Conservation (phyloP, 768 basidiomycete genomes). For the Exidia glandulosa region DNA sequence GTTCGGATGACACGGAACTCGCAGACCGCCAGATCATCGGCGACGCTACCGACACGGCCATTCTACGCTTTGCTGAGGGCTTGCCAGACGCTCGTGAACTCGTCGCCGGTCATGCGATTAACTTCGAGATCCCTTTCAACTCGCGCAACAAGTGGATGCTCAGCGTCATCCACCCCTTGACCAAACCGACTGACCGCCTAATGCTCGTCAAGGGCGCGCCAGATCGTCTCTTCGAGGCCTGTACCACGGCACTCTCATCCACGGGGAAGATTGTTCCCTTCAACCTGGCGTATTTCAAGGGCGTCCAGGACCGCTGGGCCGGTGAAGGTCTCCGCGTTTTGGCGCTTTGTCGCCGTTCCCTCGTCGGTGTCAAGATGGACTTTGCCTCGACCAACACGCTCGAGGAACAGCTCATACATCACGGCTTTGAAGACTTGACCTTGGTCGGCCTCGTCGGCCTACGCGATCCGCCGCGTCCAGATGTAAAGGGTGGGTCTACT, state of each 20-base stretch:
- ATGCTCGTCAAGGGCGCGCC: conserved; percentile 49
- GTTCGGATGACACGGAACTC: conserved; percentile 13
- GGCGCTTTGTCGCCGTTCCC: conserved; percentile 26
- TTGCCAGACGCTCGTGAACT: conserved; percentile 13
- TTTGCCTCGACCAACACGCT: conserved; percentile 15
- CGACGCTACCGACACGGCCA: conserved; percentile 46
- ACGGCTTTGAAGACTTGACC: conserved; percentile 33
- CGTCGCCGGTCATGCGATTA: conserved; percentile 14
- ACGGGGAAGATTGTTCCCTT: conserved; percentile 25
- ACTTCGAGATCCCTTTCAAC: conserved; percentile 33
- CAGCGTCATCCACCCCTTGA: conserved; percentile 21
- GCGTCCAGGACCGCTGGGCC: conserved; percentile 39
- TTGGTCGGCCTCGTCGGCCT: conserved; percentile 50
- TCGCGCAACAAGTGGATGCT: conserved; percentile 53
- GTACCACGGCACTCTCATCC: conserved; percentile 17
- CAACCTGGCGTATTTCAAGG: conserved; percentile 20
- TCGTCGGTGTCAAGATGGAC: conserved; percentile 17
- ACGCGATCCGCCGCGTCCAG: conserved; percentile 37
- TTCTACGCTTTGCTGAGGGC: conserved; percentile 38
- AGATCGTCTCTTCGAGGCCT: conserved; percentile 38
- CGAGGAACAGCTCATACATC: conserved; percentile 28
- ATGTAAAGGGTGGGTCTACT: too few relatives aligned
- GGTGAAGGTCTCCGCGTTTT: conserved; percentile 51
- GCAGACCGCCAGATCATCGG: conserved; percentile 29
- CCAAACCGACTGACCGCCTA: conserved; percentile 12